Evolutionary conservation across 1,284 basidiomycete genomes (phyloP).

Genomic region (Cutaneotrichosporon sp.): DNA sequence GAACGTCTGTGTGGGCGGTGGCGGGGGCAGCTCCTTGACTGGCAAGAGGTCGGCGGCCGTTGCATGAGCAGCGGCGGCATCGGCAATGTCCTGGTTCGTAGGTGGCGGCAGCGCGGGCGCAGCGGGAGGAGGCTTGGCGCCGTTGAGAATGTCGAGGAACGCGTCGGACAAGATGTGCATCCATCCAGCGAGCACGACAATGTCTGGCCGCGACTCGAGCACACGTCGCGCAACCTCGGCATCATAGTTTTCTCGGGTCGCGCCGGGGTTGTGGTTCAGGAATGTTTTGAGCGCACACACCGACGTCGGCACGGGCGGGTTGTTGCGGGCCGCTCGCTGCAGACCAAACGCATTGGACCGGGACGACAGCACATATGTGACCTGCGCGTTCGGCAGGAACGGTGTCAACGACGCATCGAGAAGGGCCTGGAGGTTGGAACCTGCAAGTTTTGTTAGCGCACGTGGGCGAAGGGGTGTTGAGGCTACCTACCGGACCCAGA

Average conservation of each 20-base stretch:
- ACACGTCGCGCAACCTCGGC: slow-evolving; percentile 71
- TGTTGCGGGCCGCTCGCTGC: slow-evolving; percentile 63
- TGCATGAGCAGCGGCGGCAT: background rate
- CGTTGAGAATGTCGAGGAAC: slow-evolving; percentile 52
- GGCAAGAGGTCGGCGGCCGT: slow-evolving; percentile 1
- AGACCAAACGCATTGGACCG: slow-evolving; percentile 88
- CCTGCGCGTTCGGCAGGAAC: slow-evolving; percentile 62
- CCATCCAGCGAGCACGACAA: slow-evolving; percentile 92
- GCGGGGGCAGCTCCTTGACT: slow-evolving; percentile 13
- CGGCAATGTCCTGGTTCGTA: background rate
- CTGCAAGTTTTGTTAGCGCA: slow-evolving; percentile 49
- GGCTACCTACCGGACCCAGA: slow-evolving; percentile 73
- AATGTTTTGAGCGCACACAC: slow-evolving; percentile 83
- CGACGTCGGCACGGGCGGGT: slow-evolving; percentile 72
- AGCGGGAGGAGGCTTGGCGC: slow-evolving; percentile 22
- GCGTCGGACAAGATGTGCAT: slow-evolving; percentile 77
- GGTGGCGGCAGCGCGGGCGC: slow-evolving; percentile 30
- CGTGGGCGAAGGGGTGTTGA: background rate
- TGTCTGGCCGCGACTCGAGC: slow-evolving; percentile 61
- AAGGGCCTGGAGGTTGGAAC: slow-evolving; percentile 91
- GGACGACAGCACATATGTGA: slow-evolving; percentile 84
- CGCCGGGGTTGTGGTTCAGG: slow-evolving; percentile 65
- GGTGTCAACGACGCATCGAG: slow-evolving; percentile 70
- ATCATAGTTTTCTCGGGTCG: slow-evolving; percentile 81
- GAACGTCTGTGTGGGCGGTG: slow-evolving; percentile 29